Evolutionary conservation across 2,329 filamentous ascomycete species (phyloP), one percentile per base, ranked within the genome.

Genomic region (Calonectria ilicicola): DNA sequence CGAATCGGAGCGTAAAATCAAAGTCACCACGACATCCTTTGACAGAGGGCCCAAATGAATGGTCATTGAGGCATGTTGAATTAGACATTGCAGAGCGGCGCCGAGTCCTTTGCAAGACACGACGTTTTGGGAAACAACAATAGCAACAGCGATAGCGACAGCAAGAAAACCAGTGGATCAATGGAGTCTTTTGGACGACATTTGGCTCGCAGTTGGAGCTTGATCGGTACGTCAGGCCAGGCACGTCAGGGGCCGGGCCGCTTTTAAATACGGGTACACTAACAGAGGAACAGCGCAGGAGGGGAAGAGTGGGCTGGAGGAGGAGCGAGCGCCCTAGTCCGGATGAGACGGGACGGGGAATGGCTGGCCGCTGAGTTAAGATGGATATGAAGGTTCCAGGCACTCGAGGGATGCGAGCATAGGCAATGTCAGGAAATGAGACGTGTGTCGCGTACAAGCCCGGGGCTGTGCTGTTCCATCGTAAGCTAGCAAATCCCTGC

Each of bases 1-100:
- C 85, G 66, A 88, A 87, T 21, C 78, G 80, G 64, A 88, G 76
- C 12, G 86, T 88, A 56, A 87, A 87, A 74, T 87, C 86, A 70
- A 88, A 88, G 67, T 85, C 82, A 72, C 79, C 82, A 14, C 86
- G 83, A 67, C 86, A 88, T 27, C 84, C 85, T 12, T 76, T 68
- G 38, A 87, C 83, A n/a, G 76, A 70, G 0, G 86, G 86, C 5
- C 86, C 86, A n/a, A 87, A 81, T 19, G 80, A 70, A 62, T 78
- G 65, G 74, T 86, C 84, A 76, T 81, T 80, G 58, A 70, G 73
- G 63, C 82, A 84, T n/a, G n/a, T 40, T 9, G 65, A 60, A 29
- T 35, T 17, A 46, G 38, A 21, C 65, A 67, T 67, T 47, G 40
- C 46, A 47, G 49, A 65, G 40, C 23, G 19, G 26, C 32, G 62